A percentile compares a stretch with the other conserved stretches of the same genome.
Evolutionary conservation across 768 basidiomycete genomes (phyloP).

Genomic region (Termitomyces sp.): DNA sequence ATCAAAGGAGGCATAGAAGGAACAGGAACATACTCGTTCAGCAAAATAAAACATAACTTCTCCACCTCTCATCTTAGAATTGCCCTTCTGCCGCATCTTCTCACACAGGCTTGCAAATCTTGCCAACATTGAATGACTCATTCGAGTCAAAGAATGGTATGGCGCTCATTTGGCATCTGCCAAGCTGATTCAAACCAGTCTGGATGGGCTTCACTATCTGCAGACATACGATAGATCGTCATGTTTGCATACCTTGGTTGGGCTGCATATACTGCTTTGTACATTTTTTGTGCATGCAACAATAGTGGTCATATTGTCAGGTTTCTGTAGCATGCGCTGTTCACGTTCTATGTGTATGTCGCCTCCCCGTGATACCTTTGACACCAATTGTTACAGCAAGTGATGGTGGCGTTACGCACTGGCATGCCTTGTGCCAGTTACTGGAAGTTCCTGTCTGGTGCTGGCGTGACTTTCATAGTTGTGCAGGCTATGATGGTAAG

Average conservation of each 20-base stretch:
- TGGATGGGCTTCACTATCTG: constrained; percentile 69
- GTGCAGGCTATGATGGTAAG: constrained; percentile 74
- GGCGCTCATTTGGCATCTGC: constrained; percentile 44
- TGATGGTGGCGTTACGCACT: constrained; percentile 11
- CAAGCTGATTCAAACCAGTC: constrained; percentile 44
- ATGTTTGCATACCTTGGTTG: constrained; percentile 72
- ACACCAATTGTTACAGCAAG: constrained; percentile 43
- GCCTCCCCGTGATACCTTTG: constrained; percentile 77
- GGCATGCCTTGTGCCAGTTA: constrained; percentile 1
- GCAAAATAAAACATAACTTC: constrained; percentile 75
- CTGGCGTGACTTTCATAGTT: constrained; percentile 30
- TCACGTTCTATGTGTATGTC: constrained; percentile 72
- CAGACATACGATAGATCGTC: constrained; percentile 88
- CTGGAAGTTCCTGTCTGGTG: constrained; percentile 18
- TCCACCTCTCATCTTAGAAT: constrained; percentile 53
- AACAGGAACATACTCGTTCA: constrained; percentile 52
- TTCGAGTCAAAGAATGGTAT: constrained; percentile 37
- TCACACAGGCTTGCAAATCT: constrained; percentile 31
- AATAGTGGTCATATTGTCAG: constrained; percentile 21
- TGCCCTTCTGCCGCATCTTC: constrained; percentile 64
- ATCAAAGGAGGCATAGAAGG: neutral
- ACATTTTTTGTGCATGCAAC: constrained; percentile 27
- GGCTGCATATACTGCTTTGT: constrained; percentile 61
- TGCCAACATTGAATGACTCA: constrained; percentile 37
- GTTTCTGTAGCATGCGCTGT: constrained; percentile 59